A percentile compares a stretch with the other conserved stretches of the same genome.
phyloP scores from a whole-genome alignment of 331 rosid genomes.

The Quercus tomentella region DNA sequence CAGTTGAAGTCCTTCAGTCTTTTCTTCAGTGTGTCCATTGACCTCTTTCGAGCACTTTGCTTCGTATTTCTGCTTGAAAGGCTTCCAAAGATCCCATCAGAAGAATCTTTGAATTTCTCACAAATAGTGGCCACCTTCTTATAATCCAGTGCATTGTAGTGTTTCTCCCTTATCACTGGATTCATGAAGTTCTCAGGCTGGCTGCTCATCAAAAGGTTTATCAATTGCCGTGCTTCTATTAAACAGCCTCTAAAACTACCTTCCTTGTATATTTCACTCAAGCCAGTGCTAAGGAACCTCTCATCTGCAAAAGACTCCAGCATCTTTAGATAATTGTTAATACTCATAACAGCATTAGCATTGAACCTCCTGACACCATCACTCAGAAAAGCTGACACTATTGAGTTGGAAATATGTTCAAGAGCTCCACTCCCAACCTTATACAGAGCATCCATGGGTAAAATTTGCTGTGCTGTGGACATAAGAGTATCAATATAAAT shows the following conservation, averaged over 20 bases:
- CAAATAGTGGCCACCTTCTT: constrained; percentile 72
- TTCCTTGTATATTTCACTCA: constrained; percentile 56
- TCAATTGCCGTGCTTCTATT: constrained; percentile 70
- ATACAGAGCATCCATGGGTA: constrained; percentile 76
- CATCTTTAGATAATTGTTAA: constrained; percentile 53
- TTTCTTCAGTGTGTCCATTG: constrained; percentile 83
- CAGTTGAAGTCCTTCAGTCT: constrained; percentile 84
- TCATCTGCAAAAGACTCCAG: constrained; percentile 79
- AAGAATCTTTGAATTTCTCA: constrained; percentile 78
- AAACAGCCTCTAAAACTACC: constrained; percentile 54
- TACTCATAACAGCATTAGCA: constrained; percentile 51
- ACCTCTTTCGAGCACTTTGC: constrained; percentile 83
- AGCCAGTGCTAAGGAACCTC: constrained; percentile 58
- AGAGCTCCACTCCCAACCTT: constrained; percentile 80
- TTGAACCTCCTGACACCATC: constrained; percentile 82
- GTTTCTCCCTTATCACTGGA: constrained; percentile 85
- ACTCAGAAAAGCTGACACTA: constrained; percentile 62
- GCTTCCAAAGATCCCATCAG: constrained; percentile 86
- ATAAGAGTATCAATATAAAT: constrained; percentile 76
- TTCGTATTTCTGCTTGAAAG: constrained; percentile 64
- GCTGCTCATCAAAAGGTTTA: constrained; percentile 77
- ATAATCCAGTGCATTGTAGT: constrained; percentile 71
- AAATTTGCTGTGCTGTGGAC: constrained; percentile 81
- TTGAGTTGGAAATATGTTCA: constrained; percentile 66
- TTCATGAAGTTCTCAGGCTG: constrained; percentile 97